Conservation (phyloP, 73 alveolate species). For the Breviolum minutum region DNA sequence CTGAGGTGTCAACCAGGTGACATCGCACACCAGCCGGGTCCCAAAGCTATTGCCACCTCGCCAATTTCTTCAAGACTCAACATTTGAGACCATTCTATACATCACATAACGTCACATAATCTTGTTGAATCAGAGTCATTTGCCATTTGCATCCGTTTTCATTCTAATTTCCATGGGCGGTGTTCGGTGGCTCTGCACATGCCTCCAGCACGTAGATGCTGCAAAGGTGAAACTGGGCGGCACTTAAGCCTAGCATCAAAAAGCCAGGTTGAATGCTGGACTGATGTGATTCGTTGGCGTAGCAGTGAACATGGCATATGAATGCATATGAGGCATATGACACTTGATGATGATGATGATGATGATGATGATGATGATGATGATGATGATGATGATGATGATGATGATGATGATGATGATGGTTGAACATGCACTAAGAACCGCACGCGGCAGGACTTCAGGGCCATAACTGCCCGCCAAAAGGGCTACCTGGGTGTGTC, state of each 20-base stretch:
- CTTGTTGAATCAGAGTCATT: no score
- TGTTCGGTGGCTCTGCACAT: neutral
- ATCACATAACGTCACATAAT: neutral
- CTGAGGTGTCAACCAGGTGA: conserved; percentile 61
- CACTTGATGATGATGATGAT: neutral
- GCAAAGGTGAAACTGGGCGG: conserved; percentile 92
- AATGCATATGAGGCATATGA: no score
- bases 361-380: neutral
- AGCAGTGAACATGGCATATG: no score
- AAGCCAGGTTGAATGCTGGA: neutral
- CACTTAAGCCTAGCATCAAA: neutral
- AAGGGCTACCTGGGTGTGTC: conserved; percentile 35
- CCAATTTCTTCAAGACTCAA: neutral
- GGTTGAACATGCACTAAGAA: neutral
- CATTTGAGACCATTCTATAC: neutral
- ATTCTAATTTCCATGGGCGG: no score
- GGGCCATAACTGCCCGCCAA: conserved; percentile 74
- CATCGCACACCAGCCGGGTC: conserved; percentile 95
- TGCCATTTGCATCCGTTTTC: no score
- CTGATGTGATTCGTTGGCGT: no score
- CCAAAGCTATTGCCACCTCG: conserved; percentile 86
- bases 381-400: neutral
- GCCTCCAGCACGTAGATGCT: conserved; percentile 91
- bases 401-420: neutral
- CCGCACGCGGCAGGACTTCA: conserved; percentile 53